Conservation (phyloP, 305 asterid genomes). For the Withania somnifera region DNA sequence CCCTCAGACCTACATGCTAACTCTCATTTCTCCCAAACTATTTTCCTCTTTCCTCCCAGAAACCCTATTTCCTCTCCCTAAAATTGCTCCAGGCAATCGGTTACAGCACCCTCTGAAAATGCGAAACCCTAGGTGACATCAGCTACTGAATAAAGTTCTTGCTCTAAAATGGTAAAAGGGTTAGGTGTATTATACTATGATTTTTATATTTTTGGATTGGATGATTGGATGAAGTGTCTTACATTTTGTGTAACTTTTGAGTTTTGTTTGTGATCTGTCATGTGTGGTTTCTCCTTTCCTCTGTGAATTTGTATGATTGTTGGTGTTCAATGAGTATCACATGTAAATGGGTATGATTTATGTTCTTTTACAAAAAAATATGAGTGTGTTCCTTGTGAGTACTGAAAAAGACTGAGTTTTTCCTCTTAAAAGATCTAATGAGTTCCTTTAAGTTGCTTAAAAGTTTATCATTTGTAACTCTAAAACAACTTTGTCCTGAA, state of each 20-base stretch:
- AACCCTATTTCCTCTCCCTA: too few relatives aligned
- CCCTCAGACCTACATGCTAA: too few relatives aligned
- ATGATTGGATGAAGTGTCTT: neutral
- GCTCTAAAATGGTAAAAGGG: too few relatives aligned
- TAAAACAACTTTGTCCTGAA: neutral
- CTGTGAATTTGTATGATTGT: neutral
- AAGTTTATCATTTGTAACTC: neutral
- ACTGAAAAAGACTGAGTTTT: neutral
- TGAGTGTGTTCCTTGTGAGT: neutral
- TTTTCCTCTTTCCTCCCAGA: too few relatives aligned
- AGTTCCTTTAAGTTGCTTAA: neutral
- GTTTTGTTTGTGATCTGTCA: neutral
- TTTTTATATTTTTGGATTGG: too few relatives aligned
- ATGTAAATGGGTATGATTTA: neutral
- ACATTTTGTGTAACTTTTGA: neutral
- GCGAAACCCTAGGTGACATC: too few relatives aligned
- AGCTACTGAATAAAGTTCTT: too few relatives aligned
- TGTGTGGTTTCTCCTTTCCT: neutral
- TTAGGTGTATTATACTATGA: too few relatives aligned
- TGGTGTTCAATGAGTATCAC: neutral
- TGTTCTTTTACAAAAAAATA: neutral
- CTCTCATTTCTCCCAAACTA: too few relatives aligned
- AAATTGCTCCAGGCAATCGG: too few relatives aligned
- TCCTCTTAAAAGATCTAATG: neutral
- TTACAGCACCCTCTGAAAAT: too few relatives aligned